Percentiles rank a stretch among this genome's conserved stretches.
These are phyloP conservation scores for Nicotiana rustica DNA, from an alignment of 305 asterid genomes.

Conservation along the genomic window DNA sequence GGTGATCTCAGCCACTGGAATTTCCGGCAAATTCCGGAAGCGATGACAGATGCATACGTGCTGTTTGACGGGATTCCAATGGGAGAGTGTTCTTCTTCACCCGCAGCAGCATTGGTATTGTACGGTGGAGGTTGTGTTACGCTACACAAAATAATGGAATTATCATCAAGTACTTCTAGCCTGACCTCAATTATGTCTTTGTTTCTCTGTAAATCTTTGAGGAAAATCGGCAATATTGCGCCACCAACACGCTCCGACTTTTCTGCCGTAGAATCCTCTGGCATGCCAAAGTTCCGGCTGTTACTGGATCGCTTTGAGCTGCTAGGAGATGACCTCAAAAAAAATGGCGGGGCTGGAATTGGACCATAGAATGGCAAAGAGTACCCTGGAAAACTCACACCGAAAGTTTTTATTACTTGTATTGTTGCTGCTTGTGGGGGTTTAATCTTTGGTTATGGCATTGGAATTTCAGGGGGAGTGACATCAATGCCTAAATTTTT, in stretches of 20 bases:
- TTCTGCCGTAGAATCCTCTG: slow-evolving; percentile 41
- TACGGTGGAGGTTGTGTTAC: slow-evolving; percentile 50
- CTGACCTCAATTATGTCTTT: slow-evolving; percentile 78
- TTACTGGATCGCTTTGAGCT: slow-evolving; percentile 37
- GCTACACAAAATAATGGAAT: slow-evolving; percentile 64
- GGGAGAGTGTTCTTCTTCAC: neutral
- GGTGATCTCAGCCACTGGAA: too few species aligned
- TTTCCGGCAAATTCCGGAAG: slow-evolving; percentile 49
- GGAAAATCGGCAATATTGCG: slow-evolving; percentile 82
- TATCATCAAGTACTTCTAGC: slow-evolving; percentile 63
- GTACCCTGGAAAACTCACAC: slow-evolving; percentile 50
- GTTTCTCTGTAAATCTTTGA: slow-evolving; percentile 62
- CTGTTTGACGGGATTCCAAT: slow-evolving; percentile 52
- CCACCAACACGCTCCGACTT: slow-evolving; percentile 47
- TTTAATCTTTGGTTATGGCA: slow-evolving; percentile 60
- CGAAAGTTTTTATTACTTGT: slow-evolving; percentile 41
- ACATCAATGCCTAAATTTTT: slow-evolving; percentile 43
- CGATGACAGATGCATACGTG: slow-evolving; percentile 45
- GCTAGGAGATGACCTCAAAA: neutral
- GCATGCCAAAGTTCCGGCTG: slow-evolving; percentile 58
- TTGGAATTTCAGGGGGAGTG: slow-evolving; percentile 60
- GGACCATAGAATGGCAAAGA: slow-evolving; percentile 30
- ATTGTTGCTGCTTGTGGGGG: slow-evolving; percentile 58
- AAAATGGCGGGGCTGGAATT: slow-evolving; percentile 48
- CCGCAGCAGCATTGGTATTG: neutral